A percentile compares a stretch with the other conserved stretches of the same genome.
Evolutionary conservation across 2,329 filamentous ascomycete genomes (phyloP).

Genomic region (Fusarium pseudoanthophilum): DNA sequence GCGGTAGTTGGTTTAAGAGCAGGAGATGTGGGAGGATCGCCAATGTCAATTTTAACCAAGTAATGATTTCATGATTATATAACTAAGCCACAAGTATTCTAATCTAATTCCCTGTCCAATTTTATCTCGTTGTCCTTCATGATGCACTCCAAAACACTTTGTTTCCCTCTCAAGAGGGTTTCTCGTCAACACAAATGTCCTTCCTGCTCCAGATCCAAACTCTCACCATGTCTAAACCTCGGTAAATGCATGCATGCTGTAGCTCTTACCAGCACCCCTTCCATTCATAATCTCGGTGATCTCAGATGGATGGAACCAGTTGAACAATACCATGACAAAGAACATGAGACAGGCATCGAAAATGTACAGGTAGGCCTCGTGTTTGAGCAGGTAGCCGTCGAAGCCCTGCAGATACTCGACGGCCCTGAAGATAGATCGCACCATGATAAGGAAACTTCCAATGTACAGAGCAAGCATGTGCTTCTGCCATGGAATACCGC

Average conservation of each 20-base stretch:
- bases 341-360: constrained; percentile 51
- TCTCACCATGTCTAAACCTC: neutral
- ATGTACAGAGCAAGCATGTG: constrained; percentile 40
- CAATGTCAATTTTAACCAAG: too few species aligned
- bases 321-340: constrained; percentile 56
- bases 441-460: constrained; percentile 49
- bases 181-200: too few species aligned
- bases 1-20: neutral
- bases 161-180: too few species aligned
- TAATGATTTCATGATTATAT: neutral
- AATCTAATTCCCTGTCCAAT: neutral
- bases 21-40: neutral
- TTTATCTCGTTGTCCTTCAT: neutral
- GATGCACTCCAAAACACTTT: neutral
- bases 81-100: neutral
- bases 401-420: constrained; percentile 53
- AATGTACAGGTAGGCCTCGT: constrained; percentile 49
- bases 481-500: constrained; percentile 45
- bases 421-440: constrained; percentile 54
- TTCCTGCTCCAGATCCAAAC: neutral
- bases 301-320: constrained; percentile 49
- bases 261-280: neutral
- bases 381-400: constrained; percentile 45
- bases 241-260: constrained; percentile 1
- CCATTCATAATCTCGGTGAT: neutral